Evolutionary conservation across 2,329 filamentous ascomycete species (phyloP).

Genomic region (Trichoderma atrobrunneum): DNA sequence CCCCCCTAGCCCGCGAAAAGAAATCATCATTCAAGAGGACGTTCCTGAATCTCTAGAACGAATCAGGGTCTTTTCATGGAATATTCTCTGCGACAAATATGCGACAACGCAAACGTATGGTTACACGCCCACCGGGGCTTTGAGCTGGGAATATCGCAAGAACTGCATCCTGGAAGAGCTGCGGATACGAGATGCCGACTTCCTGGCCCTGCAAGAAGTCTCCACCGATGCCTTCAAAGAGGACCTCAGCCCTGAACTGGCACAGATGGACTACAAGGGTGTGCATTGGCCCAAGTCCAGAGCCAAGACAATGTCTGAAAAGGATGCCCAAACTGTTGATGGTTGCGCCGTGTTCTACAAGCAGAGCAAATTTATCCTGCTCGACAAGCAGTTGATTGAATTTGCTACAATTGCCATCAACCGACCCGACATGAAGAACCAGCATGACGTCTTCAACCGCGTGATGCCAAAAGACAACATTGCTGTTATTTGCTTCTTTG

Average conservation of each 20-base stretch:
- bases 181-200: conserved; percentile 74
- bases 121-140: conserved; percentile 78
- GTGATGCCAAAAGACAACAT: conserved; percentile 99
- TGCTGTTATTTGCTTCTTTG: conserved; percentile 85
- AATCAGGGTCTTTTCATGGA: conserved; percentile 88
- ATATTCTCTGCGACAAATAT: conserved; percentile 92
- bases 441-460: conserved; percentile 96
- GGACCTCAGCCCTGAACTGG: conserved; percentile 83
- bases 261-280: conserved; percentile 86
- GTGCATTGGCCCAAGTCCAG: conserved; percentile 89
- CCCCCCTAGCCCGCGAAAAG: conserved; percentile 72
- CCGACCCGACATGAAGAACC: conserved; percentile 92
- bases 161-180: conserved; percentile 82
- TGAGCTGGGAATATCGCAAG: conserved; percentile 84
- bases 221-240: conserved; percentile 89
- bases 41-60: conserved; percentile 59
- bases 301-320: conserved; percentile 86
- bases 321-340: conserved; percentile 85
- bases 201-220: conserved; percentile 91
- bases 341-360: conserved; percentile 98
- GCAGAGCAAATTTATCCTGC: conserved; percentile 84
- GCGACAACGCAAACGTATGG: conserved; percentile 83
- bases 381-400: conserved; percentile 93
- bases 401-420: conserved; percentile 91
- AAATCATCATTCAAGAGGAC: conserved; percentile 73